phyloP scores from a whole-genome alignment of 2,329 filamentous ascomycete genomes.

The Fusarium humuli region DNA sequence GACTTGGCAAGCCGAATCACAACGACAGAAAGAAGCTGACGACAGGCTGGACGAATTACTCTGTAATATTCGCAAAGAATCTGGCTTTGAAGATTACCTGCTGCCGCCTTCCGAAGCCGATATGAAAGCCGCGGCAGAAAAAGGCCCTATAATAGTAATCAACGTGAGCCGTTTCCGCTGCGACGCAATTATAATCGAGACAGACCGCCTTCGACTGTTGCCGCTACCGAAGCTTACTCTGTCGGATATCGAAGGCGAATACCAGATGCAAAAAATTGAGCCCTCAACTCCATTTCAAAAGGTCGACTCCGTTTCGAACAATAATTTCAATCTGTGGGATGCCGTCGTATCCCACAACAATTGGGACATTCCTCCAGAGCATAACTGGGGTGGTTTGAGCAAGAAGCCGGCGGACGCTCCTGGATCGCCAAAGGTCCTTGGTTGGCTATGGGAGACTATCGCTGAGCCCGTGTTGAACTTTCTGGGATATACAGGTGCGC shows the following conservation, averaged over 20 bases:
- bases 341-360: neutral
- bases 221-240: neutral
- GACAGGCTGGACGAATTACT: neutral
- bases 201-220: neutral
- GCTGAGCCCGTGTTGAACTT: neutral
- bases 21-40: neutral
- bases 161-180: neutral
- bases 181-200: neutral
- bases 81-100: neutral
- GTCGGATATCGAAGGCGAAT: neutral
- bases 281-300: neutral
- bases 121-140: neutral
- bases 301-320: neutral
- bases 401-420: neutral
- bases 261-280: neutral
- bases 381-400: neutral
- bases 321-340: neutral
- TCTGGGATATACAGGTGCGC: neutral
- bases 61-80: neutral
- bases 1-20: neutral
- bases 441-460: neutral
- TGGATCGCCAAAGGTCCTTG: neutral
- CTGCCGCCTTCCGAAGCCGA: neutral
- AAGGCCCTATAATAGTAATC: neutral
- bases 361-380: neutral